Evolutionary conservation across 2,329 filamentous ascomycete genomes (phyloP), one percentile per base, ranked within the genome.

Genomic region (Ustilaginoidea virens): DNA sequence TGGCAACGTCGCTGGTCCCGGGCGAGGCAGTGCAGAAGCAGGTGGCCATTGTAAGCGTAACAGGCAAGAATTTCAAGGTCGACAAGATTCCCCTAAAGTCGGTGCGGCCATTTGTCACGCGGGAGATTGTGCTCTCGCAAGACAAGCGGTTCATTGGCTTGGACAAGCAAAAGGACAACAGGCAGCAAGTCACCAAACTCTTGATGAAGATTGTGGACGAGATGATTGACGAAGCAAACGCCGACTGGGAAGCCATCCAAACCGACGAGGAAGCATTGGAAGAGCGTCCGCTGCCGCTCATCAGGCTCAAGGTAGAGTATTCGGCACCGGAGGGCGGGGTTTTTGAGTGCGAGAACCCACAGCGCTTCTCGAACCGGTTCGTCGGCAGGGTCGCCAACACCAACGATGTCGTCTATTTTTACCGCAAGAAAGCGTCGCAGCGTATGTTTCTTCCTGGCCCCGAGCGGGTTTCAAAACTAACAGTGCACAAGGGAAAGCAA

Each of bases 351-450:
- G 90, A 96, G 49, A 98, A 98, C 36, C 86, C 90, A 0, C 90
- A 96, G 48, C 74, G 90, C 7, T 94, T 96, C 45, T 96, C 87
- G 0, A 92, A 92, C 48, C 71, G 85, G 3, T 98, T 96, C 41
- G 67, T 79, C 1, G 79, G 75, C n/a, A 80, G 74, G 45, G 87
- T 98, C 1, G 90, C 90, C 34, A 98, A 98, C 46, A 75, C 77
- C 7, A 92, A 86, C 40, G 90, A 98, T 42, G 83, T 98, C 1
- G 75, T 98, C 1, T 80, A 87, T 44, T 96, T 92, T 48, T 76
- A 94, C 51, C 73, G 82, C 32, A 93, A 87, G 55, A 96, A 93
- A 55, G 69, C 69, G n/a, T 54, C 51, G 2, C 45, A 48, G n/a
- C 45, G 51, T 48, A 41, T 29, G 48, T n/a, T n/a, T n/a, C n/a